Conservation (phyloP, 441 rosid species). For the Pelargonium citronellum region DNA sequence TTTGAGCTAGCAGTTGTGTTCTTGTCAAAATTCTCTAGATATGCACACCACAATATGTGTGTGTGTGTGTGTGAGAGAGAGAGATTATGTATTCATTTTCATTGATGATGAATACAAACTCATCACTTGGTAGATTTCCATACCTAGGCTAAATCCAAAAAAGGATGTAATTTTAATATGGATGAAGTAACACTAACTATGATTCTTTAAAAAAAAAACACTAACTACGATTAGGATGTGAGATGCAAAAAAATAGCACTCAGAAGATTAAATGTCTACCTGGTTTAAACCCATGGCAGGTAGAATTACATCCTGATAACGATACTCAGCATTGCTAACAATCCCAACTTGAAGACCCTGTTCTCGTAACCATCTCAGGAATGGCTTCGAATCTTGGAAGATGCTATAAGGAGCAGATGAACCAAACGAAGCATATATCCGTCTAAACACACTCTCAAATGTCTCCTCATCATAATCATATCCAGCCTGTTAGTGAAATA, state of each 20-base stretch:
- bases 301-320: constrained; percentile 83
- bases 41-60: no score
- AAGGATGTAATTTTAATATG: no score
- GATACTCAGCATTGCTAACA: constrained; percentile 81
- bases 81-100: no score
- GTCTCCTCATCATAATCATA: constrained; percentile 90
- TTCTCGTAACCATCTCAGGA: constrained; percentile 76
- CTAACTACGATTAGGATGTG: not conserved
- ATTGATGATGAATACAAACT: not conserved
- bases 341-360: constrained; percentile 67
- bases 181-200: no score
- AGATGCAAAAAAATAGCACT: constrained; percentile 2
- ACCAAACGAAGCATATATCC: constrained; percentile 89
- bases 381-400: constrained; percentile 75
- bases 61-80: no score
- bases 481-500: constrained; percentile 60
- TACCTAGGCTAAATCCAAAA: no score
- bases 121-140: no score
- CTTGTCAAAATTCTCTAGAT: no score
- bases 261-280: constrained; percentile 31
- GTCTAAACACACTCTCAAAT: constrained; percentile 73
- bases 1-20: no score
- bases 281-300: constrained; percentile 71
- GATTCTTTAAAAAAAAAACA: no score
- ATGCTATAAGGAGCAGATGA: constrained; percentile 85